These are phyloP conservation scores for Gleditsia sinensis DNA, from an alignment of 306 rosid genomes.

Conservation along the genomic window DNA sequence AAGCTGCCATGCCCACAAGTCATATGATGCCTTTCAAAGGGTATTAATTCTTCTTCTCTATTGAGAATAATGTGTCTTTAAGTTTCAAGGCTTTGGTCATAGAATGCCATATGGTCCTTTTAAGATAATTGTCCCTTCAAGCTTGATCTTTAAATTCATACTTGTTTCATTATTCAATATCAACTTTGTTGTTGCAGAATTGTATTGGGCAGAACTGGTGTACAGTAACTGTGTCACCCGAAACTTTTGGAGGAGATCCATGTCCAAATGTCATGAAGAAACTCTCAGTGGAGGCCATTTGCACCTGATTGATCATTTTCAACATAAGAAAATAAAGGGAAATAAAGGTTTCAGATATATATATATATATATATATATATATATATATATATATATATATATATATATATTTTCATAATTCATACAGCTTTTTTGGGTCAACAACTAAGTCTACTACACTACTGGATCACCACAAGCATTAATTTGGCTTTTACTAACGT, in stretches of 20 bases:
- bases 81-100: neutral
- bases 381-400: too few species aligned
- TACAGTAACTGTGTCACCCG: conserved; percentile 74
- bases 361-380: too few species aligned
- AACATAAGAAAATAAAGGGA: conserved; percentile 25
- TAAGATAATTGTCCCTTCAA: neutral
- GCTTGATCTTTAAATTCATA: neutral
- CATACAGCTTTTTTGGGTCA: conserved; percentile 32
- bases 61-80: too few species aligned
- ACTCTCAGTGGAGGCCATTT: conserved; percentile 89
- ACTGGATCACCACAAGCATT: conserved; percentile 43
- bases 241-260: conserved; percentile 94
- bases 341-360: conserved; percentile 33
- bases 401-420: conserved; percentile 30
- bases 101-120: conserved; percentile 17
- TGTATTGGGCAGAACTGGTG: conserved; percentile 87
- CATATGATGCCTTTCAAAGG: conserved; percentile 82
- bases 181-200: conserved; percentile 56
- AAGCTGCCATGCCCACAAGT: conserved; percentile 87
- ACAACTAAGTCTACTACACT: conserved; percentile 37
- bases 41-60: conserved; percentile 43
- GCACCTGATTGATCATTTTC: conserved; percentile 56
- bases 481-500: conserved; percentile 67
- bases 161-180: conserved; percentile 8
- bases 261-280: conserved; percentile 94